Percentiles rank a stretch among this genome's conserved stretches.
Conservation (phyloP, 1,139 yeast genomes). For the Torulaspora pretoriensis region DNA sequence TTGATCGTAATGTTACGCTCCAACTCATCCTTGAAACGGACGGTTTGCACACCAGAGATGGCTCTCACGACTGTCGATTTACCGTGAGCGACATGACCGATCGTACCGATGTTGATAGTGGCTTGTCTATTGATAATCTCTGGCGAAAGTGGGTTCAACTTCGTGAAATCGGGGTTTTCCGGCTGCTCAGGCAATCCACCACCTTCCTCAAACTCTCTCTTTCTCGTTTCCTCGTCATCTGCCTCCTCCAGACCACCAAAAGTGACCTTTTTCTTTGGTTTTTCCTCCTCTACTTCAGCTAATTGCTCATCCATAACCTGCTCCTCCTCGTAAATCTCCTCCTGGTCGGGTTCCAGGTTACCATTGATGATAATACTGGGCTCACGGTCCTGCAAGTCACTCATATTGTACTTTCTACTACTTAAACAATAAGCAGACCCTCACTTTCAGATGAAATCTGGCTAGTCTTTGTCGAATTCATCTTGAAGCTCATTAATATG, state of each 20-base stretch:
- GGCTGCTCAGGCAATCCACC: conserved; percentile 98
- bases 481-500: conserved; percentile 1
- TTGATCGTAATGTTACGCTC: conserved; percentile 99
- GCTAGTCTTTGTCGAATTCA: not conserved
- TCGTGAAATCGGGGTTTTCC: conserved; percentile 72
- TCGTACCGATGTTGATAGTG: conserved; percentile 97
- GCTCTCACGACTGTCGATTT: conserved; percentile 98
- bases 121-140: conserved; percentile 98
- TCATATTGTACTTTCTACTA: conserved; percentile 35
- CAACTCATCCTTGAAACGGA: conserved; percentile 95
- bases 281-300: conserved; percentile 32
- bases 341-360: conserved; percentile 48
- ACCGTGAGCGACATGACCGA: conserved; percentile 99
- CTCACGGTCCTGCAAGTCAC: conserved; percentile 77
- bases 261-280: conserved; percentile 72
- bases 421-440: conserved; percentile 1
- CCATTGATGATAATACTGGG: conserved; percentile 87
- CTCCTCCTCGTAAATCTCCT: conserved; percentile 37
- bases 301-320: conserved; percentile 31
- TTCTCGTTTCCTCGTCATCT: conserved; percentile 61
- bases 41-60: conserved; percentile 97
- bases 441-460: not conserved
- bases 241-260: conserved; percentile 67
- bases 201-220: conserved; percentile 91
- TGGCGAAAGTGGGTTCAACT: conserved; percentile 81